Base-by-base conservation (phyloP, 176 grass and related monocot genomes). In the Hordeum marinum region DNA sequence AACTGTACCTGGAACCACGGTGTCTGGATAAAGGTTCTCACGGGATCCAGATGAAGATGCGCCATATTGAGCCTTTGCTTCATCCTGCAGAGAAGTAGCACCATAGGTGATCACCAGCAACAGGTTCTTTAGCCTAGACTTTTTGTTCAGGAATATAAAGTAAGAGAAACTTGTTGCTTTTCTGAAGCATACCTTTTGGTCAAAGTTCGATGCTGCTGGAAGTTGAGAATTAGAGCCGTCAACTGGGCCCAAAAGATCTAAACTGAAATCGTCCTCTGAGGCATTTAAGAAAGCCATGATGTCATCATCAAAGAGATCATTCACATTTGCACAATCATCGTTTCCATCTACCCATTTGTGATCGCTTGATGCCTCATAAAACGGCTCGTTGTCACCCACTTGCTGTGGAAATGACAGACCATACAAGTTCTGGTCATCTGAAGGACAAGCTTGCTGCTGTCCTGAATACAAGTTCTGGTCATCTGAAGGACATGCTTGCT, bases 241-340 rank as follows among this genome's bases (percentile, higher is more conserved):
- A 25, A 9, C 14, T 71, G 76, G 73, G 63, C 64, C 80, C 8
- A 46, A 35, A 78, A 87, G 75, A 83, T 95, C 82, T 71, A 83
- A 82, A 36, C 90, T 83, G 39, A 92, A 85, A 89, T 92, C 81
- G 37, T 83, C 70, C 13, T 95, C 96, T 2, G 89, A 67, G 26
- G 92, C 77, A 78, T 95, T 81, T 25, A 98, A 98, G 77, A 82
- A 90, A 45, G 73, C 85, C 87, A 94, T 80, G 54, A 92, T 20
- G 75, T 92, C 89, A 77, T 94, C 27, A 32, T 88, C 87, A 78
- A 67, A 85, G 45, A 84, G 67, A 9, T 87, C 88, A 31, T 82
- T 82, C 77, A 87, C 39, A 90, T 93, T 80, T 41, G 79, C 29
- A 15, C 83, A 62, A 34, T 88, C 72, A 9, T 93, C 78, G 17